A percentile compares a stretch with the other conserved stretches of the same genome.
phyloP scores from a whole-genome alignment of 2,329 filamentous ascomycete genomes.

The Xylaria sp. region DNA sequence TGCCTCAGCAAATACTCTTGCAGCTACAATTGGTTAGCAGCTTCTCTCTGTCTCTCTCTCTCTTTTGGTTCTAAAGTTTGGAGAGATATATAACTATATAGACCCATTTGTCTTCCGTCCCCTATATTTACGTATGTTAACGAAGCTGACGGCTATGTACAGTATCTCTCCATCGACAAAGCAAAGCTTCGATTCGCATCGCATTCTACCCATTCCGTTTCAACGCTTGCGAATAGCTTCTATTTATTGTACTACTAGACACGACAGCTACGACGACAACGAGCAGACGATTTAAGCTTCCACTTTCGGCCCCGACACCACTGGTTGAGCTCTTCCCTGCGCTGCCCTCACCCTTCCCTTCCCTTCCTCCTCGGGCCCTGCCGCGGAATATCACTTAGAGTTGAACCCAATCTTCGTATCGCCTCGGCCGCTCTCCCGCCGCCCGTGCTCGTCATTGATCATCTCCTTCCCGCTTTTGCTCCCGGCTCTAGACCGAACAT shows the following conservation, averaged over 20 bases:
- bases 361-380: not conserved
- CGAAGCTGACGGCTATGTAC: constrained; percentile 11
- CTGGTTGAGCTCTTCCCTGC: not conserved
- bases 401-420: not conserved
- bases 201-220: not conserved
- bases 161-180: not conserved
- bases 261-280: not conserved
- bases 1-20: not conserved
- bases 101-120: too few species aligned
- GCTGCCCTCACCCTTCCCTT: not conserved
- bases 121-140: not conserved
- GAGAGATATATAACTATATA: not conserved
- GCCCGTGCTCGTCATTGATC: not conserved
- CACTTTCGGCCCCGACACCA: not conserved
- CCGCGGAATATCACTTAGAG: not conserved
- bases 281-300: not conserved
- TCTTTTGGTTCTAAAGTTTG: not conserved
- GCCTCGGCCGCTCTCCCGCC: not conserved
- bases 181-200: not conserved
- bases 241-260: not conserved
- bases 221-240: constrained; percentile 7
- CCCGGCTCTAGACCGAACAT: not conserved
- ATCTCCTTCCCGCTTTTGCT: constrained; percentile 5
- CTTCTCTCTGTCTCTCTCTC: not conserved
- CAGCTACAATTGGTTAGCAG: constrained; percentile 16